Conservation (phyloP, 192 early-diverging fungal genomes). For the Gamsiella multidivaricata region DNA sequence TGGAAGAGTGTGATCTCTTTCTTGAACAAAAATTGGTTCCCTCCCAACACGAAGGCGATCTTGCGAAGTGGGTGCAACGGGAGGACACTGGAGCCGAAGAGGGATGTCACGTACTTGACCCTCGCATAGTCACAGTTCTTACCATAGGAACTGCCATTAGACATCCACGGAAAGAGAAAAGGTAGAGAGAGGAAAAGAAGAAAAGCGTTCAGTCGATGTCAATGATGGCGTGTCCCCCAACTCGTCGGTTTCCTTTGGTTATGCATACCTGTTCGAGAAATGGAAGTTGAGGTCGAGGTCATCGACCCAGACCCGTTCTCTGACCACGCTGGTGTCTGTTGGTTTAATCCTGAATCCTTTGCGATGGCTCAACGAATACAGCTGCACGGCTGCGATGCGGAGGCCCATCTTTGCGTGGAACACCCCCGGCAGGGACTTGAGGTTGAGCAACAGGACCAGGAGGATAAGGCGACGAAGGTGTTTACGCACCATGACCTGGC, state of each 20-base stretch:
- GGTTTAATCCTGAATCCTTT: slow-evolving; percentile 43
- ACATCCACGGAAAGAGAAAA: not conserved
- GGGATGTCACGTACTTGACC: slow-evolving; percentile 53
- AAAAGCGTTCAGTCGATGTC: not conserved
- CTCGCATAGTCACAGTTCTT: slow-evolving; percentile 51
- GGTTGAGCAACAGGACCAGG: slow-evolving; percentile 34
- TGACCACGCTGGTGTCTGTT: slow-evolving; percentile 34
- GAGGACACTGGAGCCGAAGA: slow-evolving; percentile 42
- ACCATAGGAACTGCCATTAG: slow-evolving; percentile 29
- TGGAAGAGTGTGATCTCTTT: slow-evolving; percentile 61
- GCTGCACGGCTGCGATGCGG: slow-evolving; percentile 33
- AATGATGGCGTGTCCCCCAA: not conserved
- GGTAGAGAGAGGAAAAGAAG: not conserved
- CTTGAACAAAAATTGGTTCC: slow-evolving; percentile 58
- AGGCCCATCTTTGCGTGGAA: slow-evolving; percentile 51
- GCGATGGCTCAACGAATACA: slow-evolving; percentile 37
- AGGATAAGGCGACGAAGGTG: slow-evolving; percentile 37
- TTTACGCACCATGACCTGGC: slow-evolving; percentile 24
- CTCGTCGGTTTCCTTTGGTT: too few relatives aligned
- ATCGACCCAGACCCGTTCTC: slow-evolving; percentile 45
- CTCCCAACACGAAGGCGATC: slow-evolving; percentile 50
- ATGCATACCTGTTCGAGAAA: slow-evolving; percentile 48
- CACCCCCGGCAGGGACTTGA: slow-evolving; percentile 46
- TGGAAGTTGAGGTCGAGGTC: slow-evolving; percentile 51
- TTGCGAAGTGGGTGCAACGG: slow-evolving; percentile 41